Base-by-base conservation (phyloP, 371 early-diverging fungal species). In the Rhizopus stolonifer region DNA sequence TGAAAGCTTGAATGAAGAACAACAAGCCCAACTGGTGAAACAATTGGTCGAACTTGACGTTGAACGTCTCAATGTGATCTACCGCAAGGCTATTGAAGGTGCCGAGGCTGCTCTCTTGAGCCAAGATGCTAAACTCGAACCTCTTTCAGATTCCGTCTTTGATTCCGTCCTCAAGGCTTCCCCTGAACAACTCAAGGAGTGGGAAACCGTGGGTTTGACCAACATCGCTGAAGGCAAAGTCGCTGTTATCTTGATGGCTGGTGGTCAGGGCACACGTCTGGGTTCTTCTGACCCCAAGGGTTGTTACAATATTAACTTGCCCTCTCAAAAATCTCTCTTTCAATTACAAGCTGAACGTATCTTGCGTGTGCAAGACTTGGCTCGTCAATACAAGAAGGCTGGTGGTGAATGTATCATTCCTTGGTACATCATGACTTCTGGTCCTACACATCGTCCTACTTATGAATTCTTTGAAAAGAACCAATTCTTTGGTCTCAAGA, bases 371-470 rank as follows among this genome's bases (percentile, higher is more conserved):
- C 93, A 96, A 73, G 68, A 80, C 44, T 60, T 96, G 18, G 93
- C 89, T 13, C 70, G 73, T 54, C 62, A 72, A 54, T 72, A 72
- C 53, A 46, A 43, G 21, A 62, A 60, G 33, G 63, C 72, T 46
- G 46, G 51, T 26, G 54, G 60, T 48, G 55, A 69, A 17, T 74
- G 83, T 26, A 74, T 86, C 40, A 89, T 95, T 52, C 95, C 93
- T 45, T 95, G 94, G 94, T 92, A 92, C 62, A 89, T 96, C 64
- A 96, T 96, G 96, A 92, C 93, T 44, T 93, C 93, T 19, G 95
- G 91, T 10, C 94, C 96, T 18, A 96, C 96, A 15, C 82, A 87
- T 54, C 77, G 51, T 3, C 87, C 89, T 21, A 96, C 95, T 29
- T 81, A 80, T 42, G 54, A 69, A 11, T 90, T 81, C 67, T 88